Base-by-base conservation (phyloP, 208 protist genomes). In the Porcisia hertigi region DNA sequence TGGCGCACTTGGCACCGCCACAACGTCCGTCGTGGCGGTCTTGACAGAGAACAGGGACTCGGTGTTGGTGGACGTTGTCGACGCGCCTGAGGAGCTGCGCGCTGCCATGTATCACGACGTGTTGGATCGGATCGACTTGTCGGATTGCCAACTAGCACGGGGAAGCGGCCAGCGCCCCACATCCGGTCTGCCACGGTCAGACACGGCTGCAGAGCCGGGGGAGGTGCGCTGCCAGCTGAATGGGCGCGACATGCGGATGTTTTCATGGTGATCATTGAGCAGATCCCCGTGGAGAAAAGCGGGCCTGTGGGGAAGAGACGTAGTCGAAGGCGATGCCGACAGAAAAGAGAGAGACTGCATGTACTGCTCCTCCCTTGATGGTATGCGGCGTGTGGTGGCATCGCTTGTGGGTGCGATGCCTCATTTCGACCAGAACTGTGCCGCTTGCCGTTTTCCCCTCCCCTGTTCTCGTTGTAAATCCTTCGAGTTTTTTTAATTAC, bases 41-140 rank as follows among this genome's bases (percentile, higher is more conserved):
- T 69, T 92, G 69, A 83, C 81, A 36, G 85, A 87, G 58, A 49
- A 77, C 5, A 43, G 60, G 12, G 65, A 77, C 8, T 70, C 65
- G n/a, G 77, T 89, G 54, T 55, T 70, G 18, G 82, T 92, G 39
- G 75, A 85, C 43, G 63, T 84, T 18, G 76, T 89, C 2, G 59
- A 39, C 9, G 79, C 88, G 1, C 88, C 88, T 18, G 65, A 55
- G 47, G 88, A 92, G 78, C 72, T 92, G 72, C 76, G 73, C 3
- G 88, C 88, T 4, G 88, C 88, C 25, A 12, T 89, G 58, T 87
- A 78, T 52, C 88, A 89, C 75, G 75, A 82, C 74, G 77, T 79
- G 43, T 58, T 89, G 41, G 85, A 84, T 45, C 81, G 78, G 30
- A 67, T 92, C 14, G 85, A 92, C 67, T 77, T 89, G 18, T 75